phyloP scores from a whole-genome alignment of 2,329 filamentous ascomycete genomes.

The Ceratocystiopsis sp. region DNA sequence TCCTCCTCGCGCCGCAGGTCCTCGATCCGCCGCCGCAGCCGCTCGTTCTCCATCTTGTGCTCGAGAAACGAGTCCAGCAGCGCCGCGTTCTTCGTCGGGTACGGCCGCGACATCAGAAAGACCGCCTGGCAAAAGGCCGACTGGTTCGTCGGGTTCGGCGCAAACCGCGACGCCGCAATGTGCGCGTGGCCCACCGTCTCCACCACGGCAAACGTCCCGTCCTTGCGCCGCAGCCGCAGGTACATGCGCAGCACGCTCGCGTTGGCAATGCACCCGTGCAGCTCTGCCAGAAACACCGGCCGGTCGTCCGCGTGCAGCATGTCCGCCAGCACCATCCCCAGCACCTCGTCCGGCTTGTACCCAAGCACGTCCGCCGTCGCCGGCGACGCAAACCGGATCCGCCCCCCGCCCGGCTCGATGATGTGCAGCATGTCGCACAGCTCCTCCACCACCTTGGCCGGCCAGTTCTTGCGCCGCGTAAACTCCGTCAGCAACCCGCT shows the following conservation, averaged over 20 bases:
- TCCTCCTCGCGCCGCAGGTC: constrained; percentile 75
- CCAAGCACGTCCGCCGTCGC: constrained; percentile 61
- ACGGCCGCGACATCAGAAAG: constrained; percentile 83
- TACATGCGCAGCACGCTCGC: constrained; percentile 70
- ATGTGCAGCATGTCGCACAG: constrained; percentile 80
- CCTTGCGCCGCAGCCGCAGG: constrained; percentile 45
- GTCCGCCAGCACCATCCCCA: constrained; percentile 61
- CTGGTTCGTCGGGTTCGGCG: constrained; percentile 44
- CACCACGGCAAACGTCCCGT: constrained; percentile 61
- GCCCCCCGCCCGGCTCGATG: constrained; percentile 66
- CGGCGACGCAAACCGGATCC: constrained; percentile 72
- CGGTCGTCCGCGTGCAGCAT: constrained; percentile 77
- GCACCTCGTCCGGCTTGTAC: constrained; percentile 51
- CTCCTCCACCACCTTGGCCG: constrained; percentile 76
- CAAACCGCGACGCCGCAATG: constrained; percentile 51
- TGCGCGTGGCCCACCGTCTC: constrained; percentile 90
- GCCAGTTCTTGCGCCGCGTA: constrained; percentile 57
- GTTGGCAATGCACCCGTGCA: constrained; percentile 74
- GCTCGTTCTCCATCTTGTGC: constrained; percentile 92
- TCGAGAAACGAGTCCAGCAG: constrained; percentile 86
- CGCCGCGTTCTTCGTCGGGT: constrained; percentile 72
- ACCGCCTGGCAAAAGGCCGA: constrained; percentile 69
- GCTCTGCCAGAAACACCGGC: constrained; percentile 64
- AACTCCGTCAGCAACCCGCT: constrained; percentile 39
- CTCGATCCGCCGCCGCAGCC: constrained; percentile 65